These are phyloP conservation scores for Penicillium psychrofluorescens DNA, from an alignment of 495 filamentous ascomycete genomes.

Conservation along the genomic window DNA sequence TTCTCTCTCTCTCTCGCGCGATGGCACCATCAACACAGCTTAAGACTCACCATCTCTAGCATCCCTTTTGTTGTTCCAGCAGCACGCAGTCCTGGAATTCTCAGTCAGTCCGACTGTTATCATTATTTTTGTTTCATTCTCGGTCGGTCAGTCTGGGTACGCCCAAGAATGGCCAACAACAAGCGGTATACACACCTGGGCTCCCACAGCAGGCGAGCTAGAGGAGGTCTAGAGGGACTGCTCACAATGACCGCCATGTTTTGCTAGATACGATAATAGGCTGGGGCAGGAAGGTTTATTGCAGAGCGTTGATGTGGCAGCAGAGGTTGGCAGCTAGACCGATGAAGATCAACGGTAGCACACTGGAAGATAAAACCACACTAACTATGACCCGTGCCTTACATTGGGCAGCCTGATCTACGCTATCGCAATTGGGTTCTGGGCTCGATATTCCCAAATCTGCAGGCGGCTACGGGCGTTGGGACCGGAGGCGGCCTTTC, in stretches of 20 bases:
- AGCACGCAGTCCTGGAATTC: conserved; percentile 7
- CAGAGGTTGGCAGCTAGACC: too few species aligned
- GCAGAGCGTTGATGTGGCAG: too few species aligned
- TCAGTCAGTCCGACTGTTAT: background rate
- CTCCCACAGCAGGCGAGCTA: conserved; percentile 32
- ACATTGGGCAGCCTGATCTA: background rate
- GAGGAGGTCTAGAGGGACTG: conserved; percentile 8
- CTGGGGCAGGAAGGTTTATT: too few species aligned
- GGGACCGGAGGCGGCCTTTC: background rate
- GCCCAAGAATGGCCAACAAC: background rate
- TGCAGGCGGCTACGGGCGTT: conserved; percentile 3
- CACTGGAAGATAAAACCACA: too few species aligned
- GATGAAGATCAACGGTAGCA: too few species aligned
- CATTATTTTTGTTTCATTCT: background rate
- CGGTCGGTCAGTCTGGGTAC: too few species aligned
- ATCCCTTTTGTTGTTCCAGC: conserved; percentile 13
- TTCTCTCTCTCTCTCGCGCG: background rate
- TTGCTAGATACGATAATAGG: too few species aligned
- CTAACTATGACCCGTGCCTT: too few species aligned
- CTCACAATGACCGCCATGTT: conserved; percentile 1
- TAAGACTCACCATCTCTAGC: conserved; percentile 25
- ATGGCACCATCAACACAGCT: conserved; percentile 24
- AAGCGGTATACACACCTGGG: conserved; percentile 23
- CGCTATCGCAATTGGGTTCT: background rate
- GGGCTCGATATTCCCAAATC: background rate